Base-by-base conservation (phyloP, 306 rosid species). In the Pyrus bretschneideri region DNA sequence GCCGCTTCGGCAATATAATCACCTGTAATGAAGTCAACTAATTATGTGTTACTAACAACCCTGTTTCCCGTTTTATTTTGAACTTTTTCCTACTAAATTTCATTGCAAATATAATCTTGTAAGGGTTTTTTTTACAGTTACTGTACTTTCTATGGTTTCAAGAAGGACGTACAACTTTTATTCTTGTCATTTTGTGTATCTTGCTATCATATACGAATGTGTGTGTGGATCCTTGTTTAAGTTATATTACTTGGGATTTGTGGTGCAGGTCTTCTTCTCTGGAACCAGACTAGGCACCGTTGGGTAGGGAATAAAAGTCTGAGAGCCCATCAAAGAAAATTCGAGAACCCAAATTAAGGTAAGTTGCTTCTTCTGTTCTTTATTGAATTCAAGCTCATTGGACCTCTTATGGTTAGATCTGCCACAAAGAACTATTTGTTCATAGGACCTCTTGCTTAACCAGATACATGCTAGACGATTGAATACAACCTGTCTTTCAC, bases 291-390 rank as follows among this genome's bases (percentile, higher is more conserved):
- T 72, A 84, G 97, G 81, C 97, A 89, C 74, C 88, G 85, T 54
- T 95, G 99, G 99, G 72, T 86, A 54, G 96, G 97, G 83, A 88
- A 86, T 61, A 88, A 85, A 71, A 89, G 77, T n/a, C 86, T 0
- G 87, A 84, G 81, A 85, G 67, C 52, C 88, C 33, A 52, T 54
- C 81, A 44, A 89, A 76, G 42, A 93, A 86, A 82, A 78, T 70
- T 77, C 91, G 71, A 78, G 99, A 92, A 85, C 93, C 99, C 72
- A 95, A 87, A 83, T 72, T 90, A 77, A 89, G 90, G 99, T 95
- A 71, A 65, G 69, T 80, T 83, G 62, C 59, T 79, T 19, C 58
- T 54, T 33, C 23, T 54, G 40, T 27, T 42, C 68, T 31, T 76
- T 12, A 9, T 22, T 25, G 57, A 12, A 12, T n/a, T n/a, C 52